These are phyloP conservation scores for Penicillium nucicola DNA, from an alignment of 495 filamentous ascomycete genomes.

Conservation along the genomic window DNA sequence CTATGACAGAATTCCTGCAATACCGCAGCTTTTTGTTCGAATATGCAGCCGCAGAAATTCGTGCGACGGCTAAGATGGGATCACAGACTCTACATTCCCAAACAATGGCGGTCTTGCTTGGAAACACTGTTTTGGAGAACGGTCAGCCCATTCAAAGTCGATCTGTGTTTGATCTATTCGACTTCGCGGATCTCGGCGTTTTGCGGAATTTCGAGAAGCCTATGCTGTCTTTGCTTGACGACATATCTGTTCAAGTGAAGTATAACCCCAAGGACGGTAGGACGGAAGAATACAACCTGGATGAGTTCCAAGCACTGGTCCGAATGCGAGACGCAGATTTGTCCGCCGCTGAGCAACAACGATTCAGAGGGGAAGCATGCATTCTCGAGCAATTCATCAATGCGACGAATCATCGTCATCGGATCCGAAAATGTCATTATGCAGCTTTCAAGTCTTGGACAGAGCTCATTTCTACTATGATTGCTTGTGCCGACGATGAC, in stretches of 20 bases:
- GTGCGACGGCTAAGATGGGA: constrained; percentile 64
- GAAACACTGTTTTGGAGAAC: constrained; percentile 61
- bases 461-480: constrained; percentile 73
- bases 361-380: constrained; percentile 56
- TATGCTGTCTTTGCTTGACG: constrained; percentile 51
- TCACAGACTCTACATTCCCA: constrained; percentile 71
- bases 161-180: constrained; percentile 87
- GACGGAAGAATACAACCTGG: constrained; percentile 51
- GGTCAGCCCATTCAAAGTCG: constrained; percentile 60
- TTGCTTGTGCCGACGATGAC: constrained; percentile 73
- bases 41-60: constrained; percentile 80
- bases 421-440: constrained; percentile 56
- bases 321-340: constrained; percentile 51
- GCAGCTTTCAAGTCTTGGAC: constrained; percentile 74
- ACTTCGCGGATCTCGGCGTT: constrained; percentile 76
- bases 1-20: constrained; percentile 70
- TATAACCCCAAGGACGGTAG: constrained; percentile 43
- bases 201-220: constrained; percentile 46
- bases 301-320: constrained; percentile 59
- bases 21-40: constrained; percentile 72
- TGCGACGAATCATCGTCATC: constrained; percentile 67
- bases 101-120: constrained; percentile 77
- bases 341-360: constrained; percentile 45
- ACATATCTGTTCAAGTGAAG: constrained; percentile 61
- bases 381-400: constrained; percentile 53